A percentile compares a stretch with the other conserved stretches of the same genome.
Conservation (phyloP, 345 rosid species). For the Cardamine resedifolia region DNA sequence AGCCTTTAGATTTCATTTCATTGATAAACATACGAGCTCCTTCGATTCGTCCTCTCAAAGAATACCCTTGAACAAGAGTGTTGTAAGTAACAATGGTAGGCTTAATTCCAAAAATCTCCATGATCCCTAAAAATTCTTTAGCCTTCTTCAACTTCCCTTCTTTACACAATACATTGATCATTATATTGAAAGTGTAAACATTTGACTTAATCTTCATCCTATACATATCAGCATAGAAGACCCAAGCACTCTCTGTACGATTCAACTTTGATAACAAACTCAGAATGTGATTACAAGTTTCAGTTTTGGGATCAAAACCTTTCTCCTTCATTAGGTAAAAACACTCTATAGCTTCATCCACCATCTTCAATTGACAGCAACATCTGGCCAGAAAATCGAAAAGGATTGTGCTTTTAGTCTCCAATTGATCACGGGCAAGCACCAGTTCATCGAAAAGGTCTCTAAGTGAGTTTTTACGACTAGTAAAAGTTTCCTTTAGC, state of each 20-base stretch:
- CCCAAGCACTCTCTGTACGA: constrained; percentile 63
- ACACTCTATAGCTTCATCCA: constrained; percentile 61
- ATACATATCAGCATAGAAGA: constrained; percentile 92
- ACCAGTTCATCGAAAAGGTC: constrained; percentile 57
- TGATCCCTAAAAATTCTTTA: constrained; percentile 51
- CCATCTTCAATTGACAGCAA: constrained; percentile 65
- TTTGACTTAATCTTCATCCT: constrained; percentile 75
- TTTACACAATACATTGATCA: constrained; percentile 86
- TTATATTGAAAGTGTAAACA: constrained; percentile 71
- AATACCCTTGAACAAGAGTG: constrained; percentile 75
- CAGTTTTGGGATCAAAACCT: constrained; percentile 61
- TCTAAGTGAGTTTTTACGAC: constrained; percentile 24
- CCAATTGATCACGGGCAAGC: constrained; percentile 43
- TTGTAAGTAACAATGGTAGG: constrained; percentile 79
- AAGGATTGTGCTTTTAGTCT: constrained; percentile 48
- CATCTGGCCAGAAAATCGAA: constrained; percentile 63
- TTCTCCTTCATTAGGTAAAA: constrained; percentile 67
- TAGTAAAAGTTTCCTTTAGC: constrained; percentile 42
- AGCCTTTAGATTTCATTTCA: constrained; percentile 60
- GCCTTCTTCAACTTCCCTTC: constrained; percentile 85
- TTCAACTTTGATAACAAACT: constrained; percentile 63
- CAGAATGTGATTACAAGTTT: constrained; percentile 70
- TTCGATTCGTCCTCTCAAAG: constrained; percentile 59
- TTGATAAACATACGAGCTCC: constrained; percentile 69
- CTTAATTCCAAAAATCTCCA: constrained; percentile 69